phyloP scores from a whole-genome alignment of 345 rosid genomes.

The Kernera saxatilis region DNA sequence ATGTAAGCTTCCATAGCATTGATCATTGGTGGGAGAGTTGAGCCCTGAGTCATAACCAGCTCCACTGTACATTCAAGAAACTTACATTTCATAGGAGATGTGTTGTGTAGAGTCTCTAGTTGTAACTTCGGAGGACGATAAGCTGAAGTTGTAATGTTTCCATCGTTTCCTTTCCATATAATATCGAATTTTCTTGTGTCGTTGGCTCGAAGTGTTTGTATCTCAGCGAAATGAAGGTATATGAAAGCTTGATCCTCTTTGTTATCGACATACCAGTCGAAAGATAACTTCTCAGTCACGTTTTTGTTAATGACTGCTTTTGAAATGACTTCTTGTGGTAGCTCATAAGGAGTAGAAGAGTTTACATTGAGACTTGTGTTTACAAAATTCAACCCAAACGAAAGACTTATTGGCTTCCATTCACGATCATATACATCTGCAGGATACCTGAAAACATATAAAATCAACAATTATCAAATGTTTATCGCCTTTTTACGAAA shows the following conservation, averaged over 20 bases:
- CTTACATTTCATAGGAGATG: neutral
- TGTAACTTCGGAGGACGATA: slow-evolving; percentile 6
- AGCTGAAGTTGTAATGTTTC: neutral
- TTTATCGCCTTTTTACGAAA: neutral
- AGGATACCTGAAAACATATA: slow-evolving; percentile 27
- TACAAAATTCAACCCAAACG: neutral
- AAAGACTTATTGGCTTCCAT: slow-evolving; percentile 23
- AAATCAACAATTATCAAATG: neutral
- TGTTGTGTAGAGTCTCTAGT: slow-evolving; percentile 9
- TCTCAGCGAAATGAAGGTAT: slow-evolving; percentile 36
- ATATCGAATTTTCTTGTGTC: slow-evolving; percentile 20
- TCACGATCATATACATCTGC: slow-evolving; percentile 36
- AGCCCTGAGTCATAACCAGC: neutral
- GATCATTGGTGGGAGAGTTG: slow-evolving; percentile 22
- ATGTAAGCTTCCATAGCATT: slow-evolving; percentile 14
- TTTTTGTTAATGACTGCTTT: slow-evolving; percentile 14
- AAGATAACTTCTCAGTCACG: slow-evolving; percentile 20
- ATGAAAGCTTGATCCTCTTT: neutral
- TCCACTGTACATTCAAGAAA: neutral
- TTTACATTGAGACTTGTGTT: slow-evolving; percentile 24
- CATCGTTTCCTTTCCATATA: neutral
- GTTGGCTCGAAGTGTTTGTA: slow-evolving; percentile 5
- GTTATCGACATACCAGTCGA: neutral
- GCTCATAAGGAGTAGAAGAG: slow-evolving; percentile 5
- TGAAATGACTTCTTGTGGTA: slow-evolving; percentile 8